Evolutionary conservation across 1,284 basidiomycete genomes (phyloP).

Genomic region (Cutaneotrichosporon sp.): DNA sequence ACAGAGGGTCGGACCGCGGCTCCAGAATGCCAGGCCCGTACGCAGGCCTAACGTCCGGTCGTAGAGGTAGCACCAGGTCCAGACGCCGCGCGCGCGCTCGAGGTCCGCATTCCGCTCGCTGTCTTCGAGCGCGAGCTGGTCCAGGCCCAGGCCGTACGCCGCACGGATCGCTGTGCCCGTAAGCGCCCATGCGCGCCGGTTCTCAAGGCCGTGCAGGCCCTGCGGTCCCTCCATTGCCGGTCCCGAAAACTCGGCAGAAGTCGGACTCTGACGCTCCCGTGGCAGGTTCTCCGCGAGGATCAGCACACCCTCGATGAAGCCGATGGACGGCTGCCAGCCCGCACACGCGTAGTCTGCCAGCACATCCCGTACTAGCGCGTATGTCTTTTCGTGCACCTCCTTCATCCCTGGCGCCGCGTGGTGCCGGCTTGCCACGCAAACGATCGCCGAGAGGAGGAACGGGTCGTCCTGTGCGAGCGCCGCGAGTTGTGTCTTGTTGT

Average conservation of each 20-base stretch:
- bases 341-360: constrained; percentile 47
- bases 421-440: constrained; percentile 51
- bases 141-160: constrained; percentile 49
- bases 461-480: constrained; percentile 46
- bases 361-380: constrained; percentile 43
- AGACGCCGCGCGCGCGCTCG: constrained; percentile 52
- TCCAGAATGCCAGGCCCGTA: constrained; percentile 55
- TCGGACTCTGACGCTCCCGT: constrained; percentile 25
- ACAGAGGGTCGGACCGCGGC: constrained; percentile 51
- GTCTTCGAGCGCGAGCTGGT: constrained; percentile 47
- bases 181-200: constrained; percentile 52
- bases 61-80: constrained; percentile 56
- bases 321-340: constrained; percentile 50
- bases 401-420: constrained; percentile 35
- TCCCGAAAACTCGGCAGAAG: constrained; percentile 26
- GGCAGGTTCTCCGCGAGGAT: constrained; percentile 51
- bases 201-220: constrained; percentile 49
- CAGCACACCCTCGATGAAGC: constrained; percentile 53
- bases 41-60: constrained; percentile 53
- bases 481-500: constrained; percentile 43
- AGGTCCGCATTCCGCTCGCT: constrained; percentile 40
- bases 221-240: constrained; percentile 29
- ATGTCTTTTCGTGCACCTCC: constrained; percentile 42
- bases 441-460: constrained; percentile 49
- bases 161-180: constrained; percentile 52